Conservation (phyloP, 2,329 filamentous ascomycete species). For the Exophiala bonariae region DNA sequence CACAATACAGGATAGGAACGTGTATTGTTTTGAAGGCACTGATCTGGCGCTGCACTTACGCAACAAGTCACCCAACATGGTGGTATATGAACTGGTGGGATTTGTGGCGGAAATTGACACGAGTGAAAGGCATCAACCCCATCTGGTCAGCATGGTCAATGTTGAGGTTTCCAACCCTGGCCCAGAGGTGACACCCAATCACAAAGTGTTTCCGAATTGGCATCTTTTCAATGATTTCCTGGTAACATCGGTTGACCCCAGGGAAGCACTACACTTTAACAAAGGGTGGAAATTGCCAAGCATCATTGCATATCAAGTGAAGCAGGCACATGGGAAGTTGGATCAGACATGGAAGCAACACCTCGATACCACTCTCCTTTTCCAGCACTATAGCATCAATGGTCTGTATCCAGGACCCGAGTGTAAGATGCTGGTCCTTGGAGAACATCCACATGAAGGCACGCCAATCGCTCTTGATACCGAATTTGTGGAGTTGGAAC, state of each 20-base stretch:
- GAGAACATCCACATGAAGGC: constrained; percentile 69
- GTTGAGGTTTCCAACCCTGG: constrained; percentile 61
- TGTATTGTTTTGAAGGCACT: constrained; percentile 92
- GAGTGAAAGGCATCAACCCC: constrained; percentile 79
- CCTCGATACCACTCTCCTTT: constrained; percentile 82
- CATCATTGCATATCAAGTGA: constrained; percentile 82
- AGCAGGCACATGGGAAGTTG: constrained; percentile 75
- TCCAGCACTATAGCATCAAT: constrained; percentile 65
- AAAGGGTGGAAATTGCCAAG: constrained; percentile 90
- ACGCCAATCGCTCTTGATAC: constrained; percentile 89
- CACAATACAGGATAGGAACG: constrained; percentile 84
- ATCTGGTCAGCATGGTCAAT: constrained; percentile 89
- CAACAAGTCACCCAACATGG: constrained; percentile 75
- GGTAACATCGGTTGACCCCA: constrained; percentile 73
- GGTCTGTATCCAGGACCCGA: constrained; percentile 33
- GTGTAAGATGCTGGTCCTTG: constrained; percentile 38
- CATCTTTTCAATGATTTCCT: constrained; percentile 97
- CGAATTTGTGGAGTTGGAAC: constrained; percentile 90
- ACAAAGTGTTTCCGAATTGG: constrained; percentile 64
- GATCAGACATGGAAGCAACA: constrained; percentile 83
- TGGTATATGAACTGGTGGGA: constrained; percentile 88
- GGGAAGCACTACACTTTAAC: constrained; percentile 88
- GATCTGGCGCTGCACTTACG: constrained; percentile 80
- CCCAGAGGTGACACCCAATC: constrained; percentile 59
- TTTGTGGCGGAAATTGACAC: constrained; percentile 88